A percentile compares a stretch with the other conserved stretches of the same genome.
Evolutionary conservation across 805 yeast genomes (phyloP).

Genomic region (Schwanniomyces yamadae): DNA sequence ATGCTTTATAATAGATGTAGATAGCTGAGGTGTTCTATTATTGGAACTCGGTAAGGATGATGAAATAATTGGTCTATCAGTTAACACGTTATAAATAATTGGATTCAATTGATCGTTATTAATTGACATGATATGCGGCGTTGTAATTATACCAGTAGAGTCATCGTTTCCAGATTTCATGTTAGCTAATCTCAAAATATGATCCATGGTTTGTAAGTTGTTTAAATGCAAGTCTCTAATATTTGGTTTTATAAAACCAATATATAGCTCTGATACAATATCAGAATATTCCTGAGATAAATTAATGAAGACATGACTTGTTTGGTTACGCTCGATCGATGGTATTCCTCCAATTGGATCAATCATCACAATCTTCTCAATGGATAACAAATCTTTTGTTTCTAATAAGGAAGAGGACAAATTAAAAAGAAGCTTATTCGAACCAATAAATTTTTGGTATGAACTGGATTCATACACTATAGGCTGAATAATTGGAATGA

Average conservation of each 20-base stretch:
- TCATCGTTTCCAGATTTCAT: conserved; percentile 36
- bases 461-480: conserved; percentile 39
- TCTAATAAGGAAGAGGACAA: conserved; percentile 26
- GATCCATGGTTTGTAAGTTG: conserved; percentile 67
- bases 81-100: conserved; percentile 80
- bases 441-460: conserved; percentile 24
- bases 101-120: conserved; percentile 67
- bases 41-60: conserved; percentile 77
- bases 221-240: conserved; percentile 55
- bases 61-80: conserved; percentile 88
- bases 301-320: conserved; percentile 86
- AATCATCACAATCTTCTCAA: conserved; percentile 79
- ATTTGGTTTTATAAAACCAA: conserved; percentile 50
- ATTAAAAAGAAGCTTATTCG: conserved; percentile 24
- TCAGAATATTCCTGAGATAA: conserved; percentile 76
- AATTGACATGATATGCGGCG: conserved; percentile 69
- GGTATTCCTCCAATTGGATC: conserved; percentile 92
- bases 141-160: conserved; percentile 83
- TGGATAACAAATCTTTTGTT: conserved; percentile 39
- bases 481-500: conserved; percentile 70
- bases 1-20: conserved; percentile 75
- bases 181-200: conserved; percentile 50
- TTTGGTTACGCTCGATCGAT: conserved; percentile 72
- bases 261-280: conserved; percentile 60
- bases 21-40: conserved; percentile 56